Evolutionary conservation across 2,329 filamentous ascomycete genomes (phyloP).

Genomic region (Hypoxylon sp.): DNA sequence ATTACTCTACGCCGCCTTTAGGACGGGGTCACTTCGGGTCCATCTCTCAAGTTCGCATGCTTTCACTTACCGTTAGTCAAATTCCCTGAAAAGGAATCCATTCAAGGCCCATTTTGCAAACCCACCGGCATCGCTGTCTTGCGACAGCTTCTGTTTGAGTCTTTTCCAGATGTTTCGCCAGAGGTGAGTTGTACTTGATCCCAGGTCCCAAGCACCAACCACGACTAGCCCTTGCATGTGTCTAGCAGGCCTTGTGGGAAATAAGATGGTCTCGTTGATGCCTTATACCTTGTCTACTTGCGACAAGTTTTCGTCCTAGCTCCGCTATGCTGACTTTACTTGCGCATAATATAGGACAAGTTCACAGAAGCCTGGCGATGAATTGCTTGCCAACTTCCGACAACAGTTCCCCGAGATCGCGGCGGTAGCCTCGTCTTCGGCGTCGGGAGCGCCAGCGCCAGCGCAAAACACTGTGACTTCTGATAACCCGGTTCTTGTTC

Average conservation of each 20-base stretch:
- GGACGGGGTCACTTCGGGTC: slow-evolving; percentile 12
- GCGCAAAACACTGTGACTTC: slow-evolving; percentile 52
- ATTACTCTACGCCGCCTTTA: slow-evolving; percentile 25
- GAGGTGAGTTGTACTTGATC: slow-evolving; percentile 47
- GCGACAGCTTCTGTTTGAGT: slow-evolving; percentile 48
- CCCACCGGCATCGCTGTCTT: slow-evolving; percentile 47
- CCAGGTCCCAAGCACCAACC: slow-evolving; percentile 17
- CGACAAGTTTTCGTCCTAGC: slow-evolving; percentile 26
- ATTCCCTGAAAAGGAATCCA: slow-evolving; percentile 26
- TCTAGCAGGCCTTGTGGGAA: slow-evolving; percentile 18
- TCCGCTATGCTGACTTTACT: slow-evolving; percentile 36
- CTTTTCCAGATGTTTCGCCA: slow-evolving; percentile 52
- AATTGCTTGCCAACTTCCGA: slow-evolving; percentile 86
- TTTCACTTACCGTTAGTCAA: slow-evolving; percentile 21
- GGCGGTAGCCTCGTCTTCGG: slow-evolving; percentile 61
- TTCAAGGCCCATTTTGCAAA: slow-evolving; percentile 44
- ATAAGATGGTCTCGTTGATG: slow-evolving; percentile 28
- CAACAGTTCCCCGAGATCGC: slow-evolving; percentile 83
- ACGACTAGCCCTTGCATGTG: slow-evolving; percentile 30
- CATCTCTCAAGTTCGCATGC: slow-evolving; percentile 33
- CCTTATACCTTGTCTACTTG: slow-evolving; percentile 31
- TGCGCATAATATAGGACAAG: slow-evolving; percentile 68
- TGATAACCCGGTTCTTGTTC: slow-evolving; percentile 51
- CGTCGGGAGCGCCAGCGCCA: slow-evolving; percentile 58
- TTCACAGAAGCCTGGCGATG: slow-evolving; percentile 87